Base-by-base conservation (phyloP, 768 basidiomycete genomes). In the Lactarius psammicola region DNA sequence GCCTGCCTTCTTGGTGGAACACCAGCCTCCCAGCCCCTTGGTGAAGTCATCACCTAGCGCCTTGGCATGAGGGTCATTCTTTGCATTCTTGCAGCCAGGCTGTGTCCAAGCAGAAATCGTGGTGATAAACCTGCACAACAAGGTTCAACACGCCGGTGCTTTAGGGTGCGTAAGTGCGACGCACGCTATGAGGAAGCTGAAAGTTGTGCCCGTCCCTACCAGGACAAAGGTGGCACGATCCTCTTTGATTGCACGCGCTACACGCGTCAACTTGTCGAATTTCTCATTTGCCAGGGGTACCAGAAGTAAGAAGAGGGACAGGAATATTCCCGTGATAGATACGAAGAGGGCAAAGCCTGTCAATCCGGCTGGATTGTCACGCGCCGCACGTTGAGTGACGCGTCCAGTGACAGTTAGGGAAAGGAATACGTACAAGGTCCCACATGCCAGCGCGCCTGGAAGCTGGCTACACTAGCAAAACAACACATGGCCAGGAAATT, bases 401-500 rank as follows among this genome's bases (percentile, higher is more conserved):
- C 38, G 38, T 31, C 31, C 18, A 3, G 17, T 44, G 18, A 23
- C 18, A 53, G n/a, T 56, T 57, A 2, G 30, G 57, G 56, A 42
- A 62, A 53, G 60, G 38, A 44, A 58, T 20, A 85, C 94, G 70
- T 71, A 96, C 95, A 97, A 44, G 93, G 92, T 9, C 92, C 92
- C 28, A 96, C 83, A 11, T 81, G 73, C 85, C 86, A 95, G 69
- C 89, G 88, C 4, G 91, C 87, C 71, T 98, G 95, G 76, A 96
- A 98, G 26, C 81, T 79, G 0, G 95, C 95, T 4, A 94, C 90
- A 71, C 90, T 88, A 9, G 91, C 95, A 71, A 93, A 94, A 73
- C 93, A 95, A 56, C 88, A 89, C 86, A 96, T 89, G 15, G 92
- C 86, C 55, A 98, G 82, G 74, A 98, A 97, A 75, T 90, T 88